Evolutionary conservation across 2,329 filamentous ascomycete species (phyloP), one percentile per base, ranked within the genome.

Genomic region (Aspergillus floridensis): DNA sequence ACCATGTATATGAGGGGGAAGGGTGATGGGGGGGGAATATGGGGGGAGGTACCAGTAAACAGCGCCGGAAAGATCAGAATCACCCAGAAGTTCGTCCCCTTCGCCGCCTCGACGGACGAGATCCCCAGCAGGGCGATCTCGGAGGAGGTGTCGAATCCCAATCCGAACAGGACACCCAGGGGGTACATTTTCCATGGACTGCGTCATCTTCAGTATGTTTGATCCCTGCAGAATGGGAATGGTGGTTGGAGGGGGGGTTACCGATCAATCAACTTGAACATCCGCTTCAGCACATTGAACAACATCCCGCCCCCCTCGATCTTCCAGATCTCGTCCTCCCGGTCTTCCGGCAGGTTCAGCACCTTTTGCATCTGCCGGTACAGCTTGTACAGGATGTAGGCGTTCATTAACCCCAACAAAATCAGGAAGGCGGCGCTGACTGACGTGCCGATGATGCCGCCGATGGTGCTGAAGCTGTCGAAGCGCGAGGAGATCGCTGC

Each of bases 131-230:
- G 83, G 0, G 95, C 93, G 69, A 98, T 91, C 74, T 99, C 93
- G 7, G 91, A 96, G 46, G 90, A 96, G 0, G 95, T 98, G 72
- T 98, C 95, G 72, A 99, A 98, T 0, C 93, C 95, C 0, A 98
- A 81, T 0, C 93, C 95, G 69, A 93, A 98, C 4, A 98, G 79
- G 0, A 98, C 82, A 0, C 93, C 93, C 0, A 96, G 79, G 0
- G 92, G 92, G 66, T 96, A 95, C 92, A 96, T 96, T 75, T 98
- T 98, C 93, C 93, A 98, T 0, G 78, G 76, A 1, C 77, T 79
- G 49, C 46, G 4, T 24, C 31, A 4, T n/a, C 26, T 22, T 49
- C 14, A 48, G 44, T 11, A 21, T 12, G 6, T 26, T 7, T 8
- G 5, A 6, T 26, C 26, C n/a, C n/a, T 7, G 6, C 26, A 26